Base-by-base conservation (phyloP, 2,329 filamentous ascomycete genomes). In the Helotiales sp. region DNA sequence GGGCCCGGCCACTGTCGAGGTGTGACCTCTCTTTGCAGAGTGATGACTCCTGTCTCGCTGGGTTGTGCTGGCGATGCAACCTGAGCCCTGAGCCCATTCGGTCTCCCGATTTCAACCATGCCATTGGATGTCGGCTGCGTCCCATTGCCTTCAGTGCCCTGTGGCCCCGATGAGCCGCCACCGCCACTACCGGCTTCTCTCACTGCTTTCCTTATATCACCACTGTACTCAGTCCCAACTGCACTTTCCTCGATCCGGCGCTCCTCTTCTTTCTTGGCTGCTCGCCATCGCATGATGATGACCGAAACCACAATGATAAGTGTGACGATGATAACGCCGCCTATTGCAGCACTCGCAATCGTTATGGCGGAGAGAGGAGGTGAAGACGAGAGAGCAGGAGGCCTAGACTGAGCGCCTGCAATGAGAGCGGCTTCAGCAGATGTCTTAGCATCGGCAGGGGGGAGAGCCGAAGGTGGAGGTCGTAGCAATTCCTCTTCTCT, bases 281-380 rank as follows among this genome's bases (percentile, higher is more conserved):
- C 54, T 57, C 54, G 30, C 54, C 54, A 57, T 15, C 54, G 54
- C n/a, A 57, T 22, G 20, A 40, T 13, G 20, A 57, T 57, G 54
- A 57, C 54, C 20, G 54, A 57, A 20, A 57, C 54, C 54, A 57
- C 54, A 40, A 57, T 34, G 32, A 57, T 57, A 40, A 57, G 54
- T 34, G 54, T 57, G 22, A 57, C 32, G 54, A 57, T 24, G 54
- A 57, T 22, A 40, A 57, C 54, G 3, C 54, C 54, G 13, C 54
- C 54, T 20, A 57, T 57, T 17, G 54, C 54, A 26, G 54, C 54
- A 34, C 54, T 57, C 34, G 54, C 54, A 24, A 57, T 57, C 11
- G 54, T 57, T 40, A 57, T 37, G 32, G 30, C 54, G 11, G 54
- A 57, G 5, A 57, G 54, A 26, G 54, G 54, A 40, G 54, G 54